Base-by-base conservation (phyloP, 1,284 basidiomycete species). In the Cryptococcus hybrid region DNA sequence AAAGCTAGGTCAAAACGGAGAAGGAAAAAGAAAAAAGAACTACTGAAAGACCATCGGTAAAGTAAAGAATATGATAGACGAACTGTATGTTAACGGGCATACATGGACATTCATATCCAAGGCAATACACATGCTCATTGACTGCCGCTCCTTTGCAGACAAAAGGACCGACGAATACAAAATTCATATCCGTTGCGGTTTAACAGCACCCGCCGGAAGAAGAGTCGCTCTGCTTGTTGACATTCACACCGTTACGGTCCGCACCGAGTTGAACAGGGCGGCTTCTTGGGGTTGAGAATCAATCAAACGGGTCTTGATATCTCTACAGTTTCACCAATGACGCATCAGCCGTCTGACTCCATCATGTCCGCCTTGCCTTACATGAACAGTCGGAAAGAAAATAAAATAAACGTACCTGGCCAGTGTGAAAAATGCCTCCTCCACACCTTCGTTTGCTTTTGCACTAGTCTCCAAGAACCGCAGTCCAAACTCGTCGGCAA, bases 401-500 rank as follows among this genome's bases (percentile, higher is more conserved):
- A 39, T n/a, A 4, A 35, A 12, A n/a, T 11, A n/a, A 7, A 71
- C 87, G 64, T 58, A 94, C 92, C 94, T 85, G 40, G 96, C 95
- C 57, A 99, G 84, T 11, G 89, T 90, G 80, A 99, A 98, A 84
- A 99, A 99, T 2, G 96, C 95, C 70, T 98, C 94, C 80, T 99
- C 96, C 18, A 99, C 96, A 63, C 94, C 93, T 60, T 96, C 89
- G 78, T 98, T 99, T 52, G 90, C 85, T 83, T 99, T 99, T 54
- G 96, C 96, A 37, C 90, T 93, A 6, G 96, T 99, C 82, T 99
- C 96, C 84, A 99, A 90, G 79, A 98, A 99, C 73, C 86, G 87
- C 77, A 99, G 84, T 36, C 92, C 94, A 50, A 99, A 52, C 79
- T 94, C 59, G 81, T 87, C 58, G 85, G 93, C 78, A 85, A 93